These are phyloP conservation scores for Graphiopsis chlorocephala DNA, from an alignment of 2,329 filamentous ascomycete species.

Conservation along the genomic window DNA sequence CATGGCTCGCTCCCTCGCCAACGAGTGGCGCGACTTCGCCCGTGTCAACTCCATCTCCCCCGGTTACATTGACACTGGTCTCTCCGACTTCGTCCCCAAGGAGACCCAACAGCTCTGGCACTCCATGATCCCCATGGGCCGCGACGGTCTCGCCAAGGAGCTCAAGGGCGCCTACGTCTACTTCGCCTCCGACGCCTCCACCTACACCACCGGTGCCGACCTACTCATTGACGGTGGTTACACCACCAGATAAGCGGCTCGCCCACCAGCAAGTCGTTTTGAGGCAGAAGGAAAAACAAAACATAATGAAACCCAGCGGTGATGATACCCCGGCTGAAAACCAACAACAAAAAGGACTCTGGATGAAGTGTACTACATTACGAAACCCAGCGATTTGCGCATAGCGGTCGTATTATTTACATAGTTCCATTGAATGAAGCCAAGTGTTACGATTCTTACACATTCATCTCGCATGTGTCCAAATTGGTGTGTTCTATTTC, in stretches of 20 bases:
- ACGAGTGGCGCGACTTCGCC: constrained; percentile 68
- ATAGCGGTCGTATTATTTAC: constrained; percentile 1
- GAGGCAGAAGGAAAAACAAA: background rate
- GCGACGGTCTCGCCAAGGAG: constrained; percentile 63
- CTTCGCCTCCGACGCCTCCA: constrained; percentile 51
- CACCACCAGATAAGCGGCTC: constrained; percentile 32
- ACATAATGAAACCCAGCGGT: background rate
- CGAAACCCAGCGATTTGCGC: background rate
- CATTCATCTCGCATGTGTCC: background rate
- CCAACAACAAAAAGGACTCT: constrained; percentile 8
- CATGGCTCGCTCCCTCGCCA: constrained; percentile 61
- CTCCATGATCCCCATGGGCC: constrained; percentile 59
- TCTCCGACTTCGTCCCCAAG: constrained; percentile 63
- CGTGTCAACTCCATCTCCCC: constrained; percentile 67
- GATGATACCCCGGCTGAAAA: constrained; percentile 15
- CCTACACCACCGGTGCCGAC: constrained; percentile 52
- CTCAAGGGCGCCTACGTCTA: constrained; percentile 60
- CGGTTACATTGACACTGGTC: constrained; percentile 66
- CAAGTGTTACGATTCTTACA: constrained; percentile 14
- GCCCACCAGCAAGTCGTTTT: background rate
- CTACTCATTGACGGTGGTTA: constrained; percentile 52
- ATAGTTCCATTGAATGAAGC: constrained; percentile 13
- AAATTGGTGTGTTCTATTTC: background rate
- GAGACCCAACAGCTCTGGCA: constrained; percentile 57
- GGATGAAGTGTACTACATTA: background rate